These are phyloP conservation scores for Boletus subparvulus DNA, from an alignment of 768 basidiomycete genomes.

Conservation along the genomic window DNA sequence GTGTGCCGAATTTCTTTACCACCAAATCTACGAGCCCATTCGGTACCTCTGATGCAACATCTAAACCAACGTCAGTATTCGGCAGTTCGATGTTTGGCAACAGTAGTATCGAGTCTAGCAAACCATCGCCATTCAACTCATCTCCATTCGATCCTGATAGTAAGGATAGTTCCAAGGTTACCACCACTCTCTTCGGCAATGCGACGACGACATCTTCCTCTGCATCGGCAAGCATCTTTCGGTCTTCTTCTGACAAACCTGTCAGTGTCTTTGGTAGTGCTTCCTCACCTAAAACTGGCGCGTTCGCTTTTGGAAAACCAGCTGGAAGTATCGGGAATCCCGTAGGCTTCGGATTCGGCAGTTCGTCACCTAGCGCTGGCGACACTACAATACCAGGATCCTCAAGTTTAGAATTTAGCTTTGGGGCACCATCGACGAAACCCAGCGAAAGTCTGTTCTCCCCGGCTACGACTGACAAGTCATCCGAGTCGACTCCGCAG, in stretches of 20 bases:
- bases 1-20: conserved; percentile 25
- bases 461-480: conserved; percentile 29
- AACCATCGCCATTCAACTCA: conserved; percentile 10
- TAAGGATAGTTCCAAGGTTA: conserved; percentile 14
- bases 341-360: conserved; percentile 55
- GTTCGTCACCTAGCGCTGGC: conserved; percentile 17
- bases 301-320: conserved; percentile 32
- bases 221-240: conserved; percentile 20
- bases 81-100: conserved; percentile 27
- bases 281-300: conserved; percentile 23
- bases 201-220: conserved; percentile 9
- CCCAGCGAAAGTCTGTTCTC: conserved; percentile 25
- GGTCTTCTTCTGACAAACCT: conserved; percentile 24
- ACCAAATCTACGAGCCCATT: conserved; percentile 19
- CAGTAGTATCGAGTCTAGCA: conserved; percentile 15
- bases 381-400: conserved; percentile 15
- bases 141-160: conserved; percentile 4
- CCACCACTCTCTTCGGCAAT: conserved; percentile 21
- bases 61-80: conserved; percentile 27
- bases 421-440: conserved; percentile 24
- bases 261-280: conserved; percentile 29
- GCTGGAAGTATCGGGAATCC: conserved; percentile 60
- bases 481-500: conserved; percentile 31
- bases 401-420: conserved; percentile 22
- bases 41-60: conserved; percentile 17